Percentiles rank a stretch among this genome's conserved stretches.
Conservation (phyloP, 2,329 filamentous ascomycete species). For the Colletotrichum sp. region DNA sequence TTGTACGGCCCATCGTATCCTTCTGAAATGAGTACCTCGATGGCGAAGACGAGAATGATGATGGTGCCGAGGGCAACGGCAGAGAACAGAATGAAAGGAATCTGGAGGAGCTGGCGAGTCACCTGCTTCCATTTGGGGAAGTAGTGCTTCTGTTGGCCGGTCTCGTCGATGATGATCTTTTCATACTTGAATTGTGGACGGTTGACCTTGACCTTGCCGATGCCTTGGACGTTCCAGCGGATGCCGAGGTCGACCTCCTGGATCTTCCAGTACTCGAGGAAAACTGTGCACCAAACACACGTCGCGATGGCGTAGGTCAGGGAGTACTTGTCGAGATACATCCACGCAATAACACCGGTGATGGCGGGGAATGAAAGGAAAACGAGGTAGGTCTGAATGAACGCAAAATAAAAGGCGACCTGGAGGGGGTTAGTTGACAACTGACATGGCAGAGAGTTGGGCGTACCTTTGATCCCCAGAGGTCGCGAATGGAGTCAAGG, state of each 20-base stretch:
- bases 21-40: slow-evolving; percentile 78
- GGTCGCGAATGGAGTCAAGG: slow-evolving; percentile 64
- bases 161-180: slow-evolving; percentile 64
- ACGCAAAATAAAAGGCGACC: slow-evolving; percentile 83
- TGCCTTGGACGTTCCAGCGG: slow-evolving; percentile 74
- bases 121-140: slow-evolving; percentile 72
- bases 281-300: slow-evolving; percentile 73
- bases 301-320: slow-evolving; percentile 70
- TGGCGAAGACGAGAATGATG: slow-evolving; percentile 72
- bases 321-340: slow-evolving; percentile 73
- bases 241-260: slow-evolving; percentile 74
- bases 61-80: slow-evolving; percentile 65
- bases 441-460: accelerated
- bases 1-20: slow-evolving; percentile 75
- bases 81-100: slow-evolving; percentile 70
- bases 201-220: slow-evolving; percentile 69
- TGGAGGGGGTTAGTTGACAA: slow-evolving; percentile 32
- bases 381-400: slow-evolving; percentile 76
- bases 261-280: slow-evolving; percentile 82
- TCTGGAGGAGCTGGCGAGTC: slow-evolving; percentile 67
- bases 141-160: slow-evolving; percentile 64
- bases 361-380: slow-evolving; percentile 74
- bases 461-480: slow-evolving; percentile 63
- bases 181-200: slow-evolving; percentile 70
- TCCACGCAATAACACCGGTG: slow-evolving; percentile 72